A percentile compares a stretch with the other conserved stretches of the same genome.
Conservation (phyloP, 306 rosid species). For the Quercus parvula region DNA sequence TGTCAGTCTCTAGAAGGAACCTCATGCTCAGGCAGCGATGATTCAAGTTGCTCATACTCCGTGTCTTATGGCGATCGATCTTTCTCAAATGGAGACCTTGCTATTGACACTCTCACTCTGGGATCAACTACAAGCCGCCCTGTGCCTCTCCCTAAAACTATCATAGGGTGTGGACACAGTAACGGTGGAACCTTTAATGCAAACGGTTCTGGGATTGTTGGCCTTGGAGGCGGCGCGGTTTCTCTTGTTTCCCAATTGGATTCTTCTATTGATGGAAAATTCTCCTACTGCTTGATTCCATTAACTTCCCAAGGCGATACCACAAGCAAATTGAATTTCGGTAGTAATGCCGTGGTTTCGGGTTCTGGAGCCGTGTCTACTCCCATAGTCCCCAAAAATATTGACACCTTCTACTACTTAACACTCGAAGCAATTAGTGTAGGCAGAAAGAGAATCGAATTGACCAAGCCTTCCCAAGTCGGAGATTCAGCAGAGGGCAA, state of each 20-base stretch:
- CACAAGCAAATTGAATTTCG: constrained; percentile 27
- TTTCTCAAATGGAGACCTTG: constrained; percentile 25
- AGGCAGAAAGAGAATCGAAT: neutral
- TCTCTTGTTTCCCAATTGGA: constrained; percentile 42
- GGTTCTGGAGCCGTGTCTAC: constrained; percentile 28
- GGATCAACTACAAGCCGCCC: constrained; percentile 10
- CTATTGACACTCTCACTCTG: constrained; percentile 43
- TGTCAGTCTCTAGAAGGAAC: neutral
- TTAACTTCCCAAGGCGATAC: fast-evolving
- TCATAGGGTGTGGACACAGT: constrained; percentile 46
- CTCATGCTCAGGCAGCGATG: neutral
- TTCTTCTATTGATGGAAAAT: constrained; percentile 27
- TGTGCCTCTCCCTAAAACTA: constrained; percentile 14
- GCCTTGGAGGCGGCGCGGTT: constrained; percentile 36
- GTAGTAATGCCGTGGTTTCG: constrained; percentile 20
- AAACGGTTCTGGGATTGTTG: constrained; percentile 43
- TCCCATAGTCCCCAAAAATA: neutral
- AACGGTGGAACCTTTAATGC: constrained; percentile 7
- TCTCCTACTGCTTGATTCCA: constrained; percentile 55
- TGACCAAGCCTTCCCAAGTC: neutral
- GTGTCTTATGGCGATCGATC: constrained; percentile 28
- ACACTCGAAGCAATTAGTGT: constrained; percentile 31
- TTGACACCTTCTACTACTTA: constrained; percentile 16
- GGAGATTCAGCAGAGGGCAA: neutral
- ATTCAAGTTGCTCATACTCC: constrained; percentile 16